Percentiles rank a stretch among this genome's conserved stretches.
These are phyloP conservation scores for Pachysolen tannophilus DNA, from an alignment of 805 yeast genomes.

Conservation along the genomic window DNA sequence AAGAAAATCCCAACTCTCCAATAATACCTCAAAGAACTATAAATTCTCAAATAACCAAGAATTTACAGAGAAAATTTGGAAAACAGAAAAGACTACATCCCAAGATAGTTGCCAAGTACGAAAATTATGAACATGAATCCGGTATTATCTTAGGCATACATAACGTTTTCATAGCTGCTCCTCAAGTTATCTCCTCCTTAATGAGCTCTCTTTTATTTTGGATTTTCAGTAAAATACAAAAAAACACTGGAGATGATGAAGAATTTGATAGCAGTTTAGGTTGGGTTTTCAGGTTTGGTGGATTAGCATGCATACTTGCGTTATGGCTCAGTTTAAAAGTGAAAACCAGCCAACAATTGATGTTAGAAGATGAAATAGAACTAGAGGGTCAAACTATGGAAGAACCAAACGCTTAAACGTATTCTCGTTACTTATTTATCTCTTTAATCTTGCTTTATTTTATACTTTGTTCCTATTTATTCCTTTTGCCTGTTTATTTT, in stretches of 20 bases:
- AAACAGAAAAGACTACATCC: conserved; percentile 14
- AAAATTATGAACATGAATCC: conserved; percentile 41
- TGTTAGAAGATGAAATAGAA: conserved; percentile 24
- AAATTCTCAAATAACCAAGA: conserved; percentile 1
- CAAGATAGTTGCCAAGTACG: conserved; percentile 21
- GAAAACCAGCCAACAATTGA: conserved; percentile 30
- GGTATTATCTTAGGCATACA: conserved; percentile 51
- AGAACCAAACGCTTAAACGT: background rate
- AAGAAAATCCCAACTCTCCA: conserved; percentile 1
- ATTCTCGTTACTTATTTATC: conserved; percentile 1
- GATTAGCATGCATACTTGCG: conserved; percentile 41
- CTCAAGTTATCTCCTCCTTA: conserved; percentile 46
- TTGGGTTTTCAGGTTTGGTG: conserved; percentile 54
- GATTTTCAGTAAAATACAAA: conserved; percentile 19
- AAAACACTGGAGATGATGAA: conserved; percentile 14
- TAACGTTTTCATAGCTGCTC: conserved; percentile 49
- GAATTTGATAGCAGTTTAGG: conserved; percentile 35
- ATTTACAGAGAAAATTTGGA: too few relatives aligned
- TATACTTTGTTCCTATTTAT: background rate
- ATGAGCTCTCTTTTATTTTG: conserved; percentile 39
- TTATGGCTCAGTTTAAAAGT: conserved; percentile 31
- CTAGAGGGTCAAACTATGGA: conserved; percentile 5
- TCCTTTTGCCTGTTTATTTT: too few relatives aligned
- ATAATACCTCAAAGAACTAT: conserved; percentile 3
- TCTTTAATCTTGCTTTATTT: background rate